These are phyloP conservation scores for Xylaria sp. DNA, from an alignment of 2,329 filamentous ascomycete species.

Conservation along the genomic window DNA sequence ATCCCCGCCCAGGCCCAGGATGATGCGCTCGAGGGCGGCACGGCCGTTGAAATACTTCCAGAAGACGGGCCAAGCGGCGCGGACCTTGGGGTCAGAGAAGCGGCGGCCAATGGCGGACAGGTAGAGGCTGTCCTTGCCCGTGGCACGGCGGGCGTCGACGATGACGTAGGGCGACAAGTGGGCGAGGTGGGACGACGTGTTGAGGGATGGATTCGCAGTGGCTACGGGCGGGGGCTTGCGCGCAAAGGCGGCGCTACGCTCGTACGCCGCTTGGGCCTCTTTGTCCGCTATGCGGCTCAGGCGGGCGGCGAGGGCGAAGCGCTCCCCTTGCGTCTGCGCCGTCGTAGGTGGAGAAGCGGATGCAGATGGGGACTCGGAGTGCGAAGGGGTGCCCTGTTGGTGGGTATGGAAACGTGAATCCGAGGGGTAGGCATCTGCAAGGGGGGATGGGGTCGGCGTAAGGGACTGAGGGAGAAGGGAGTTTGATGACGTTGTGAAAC, in stretches of 20 bases:
- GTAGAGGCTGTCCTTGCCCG: slow-evolving; percentile 80
- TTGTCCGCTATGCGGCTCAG: slow-evolving; percentile 50
- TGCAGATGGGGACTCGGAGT: slow-evolving; percentile 24
- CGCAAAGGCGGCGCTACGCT: slow-evolving; percentile 66
- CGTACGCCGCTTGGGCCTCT: slow-evolving; percentile 64
- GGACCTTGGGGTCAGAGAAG: slow-evolving; percentile 63
- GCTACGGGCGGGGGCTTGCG: slow-evolving; percentile 60
- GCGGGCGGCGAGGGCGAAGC: slow-evolving; percentile 39
- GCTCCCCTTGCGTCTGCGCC: slow-evolving; percentile 38
- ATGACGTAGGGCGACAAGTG: slow-evolving; percentile 74
- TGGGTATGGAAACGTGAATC: slow-evolving; percentile 26
- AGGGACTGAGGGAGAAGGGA: slow-evolving; percentile 38
- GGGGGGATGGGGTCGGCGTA: slow-evolving; percentile 34
- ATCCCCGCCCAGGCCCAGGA: slow-evolving; percentile 62
- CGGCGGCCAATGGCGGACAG: slow-evolving; percentile 68
- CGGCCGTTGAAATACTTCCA: slow-evolving; percentile 89
- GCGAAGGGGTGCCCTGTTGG: slow-evolving; percentile 12
- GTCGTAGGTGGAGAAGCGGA: slow-evolving; percentile 43
- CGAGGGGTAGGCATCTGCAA: slow-evolving; percentile 39
- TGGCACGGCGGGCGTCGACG: slow-evolving; percentile 80
- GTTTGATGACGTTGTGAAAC: slow-evolving; percentile 20
- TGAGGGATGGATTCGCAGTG: slow-evolving; percentile 67
- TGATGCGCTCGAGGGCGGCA: slow-evolving; percentile 86
- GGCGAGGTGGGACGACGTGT: slow-evolving; percentile 67
- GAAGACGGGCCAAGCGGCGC: slow-evolving; percentile 77